Percentiles rank a stretch among this genome's conserved stretches.
Evolutionary conservation across 306 rosid genomes (phyloP).

Genomic region (Glycine tomentella): DNA sequence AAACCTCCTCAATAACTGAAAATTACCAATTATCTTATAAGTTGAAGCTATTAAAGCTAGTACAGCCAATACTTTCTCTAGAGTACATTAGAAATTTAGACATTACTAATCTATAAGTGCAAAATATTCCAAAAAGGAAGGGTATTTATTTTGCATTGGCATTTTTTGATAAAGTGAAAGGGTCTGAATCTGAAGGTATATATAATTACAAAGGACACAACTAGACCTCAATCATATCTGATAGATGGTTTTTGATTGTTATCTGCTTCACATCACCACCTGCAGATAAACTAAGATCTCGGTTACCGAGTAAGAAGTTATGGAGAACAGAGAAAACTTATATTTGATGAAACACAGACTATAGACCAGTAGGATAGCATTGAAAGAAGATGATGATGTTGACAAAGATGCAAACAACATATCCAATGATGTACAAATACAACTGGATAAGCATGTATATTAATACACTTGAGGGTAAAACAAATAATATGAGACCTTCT

Average conservation of each 20-base stretch:
- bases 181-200: constrained; percentile 43
- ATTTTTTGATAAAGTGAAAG: constrained; percentile 36
- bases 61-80: neutral
- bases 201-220: constrained; percentile 60
- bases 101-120: constrained; percentile 25
- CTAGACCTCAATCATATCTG: constrained; percentile 92
- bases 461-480: constrained; percentile 46
- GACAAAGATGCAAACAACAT: constrained; percentile 41
- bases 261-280: constrained; percentile 99
- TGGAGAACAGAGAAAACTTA: constrained; percentile 32
- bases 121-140: constrained; percentile 12
- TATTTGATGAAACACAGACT: constrained; percentile 1
- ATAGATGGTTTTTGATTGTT: constrained; percentile 65
- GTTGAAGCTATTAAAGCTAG: constrained; percentile 27
- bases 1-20: constrained; percentile 34
- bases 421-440: constrained; percentile 48
- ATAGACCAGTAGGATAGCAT: constrained; percentile 32
- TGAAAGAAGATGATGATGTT: constrained; percentile 32
- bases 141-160: constrained; percentile 39
- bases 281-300: constrained; percentile 82
- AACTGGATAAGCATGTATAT: constrained; percentile 41
- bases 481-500: constrained; percentile 71
- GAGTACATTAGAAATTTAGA: neutral
- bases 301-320: constrained; percentile 51
- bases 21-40: constrained; percentile 24